Conservation (phyloP, 176 grass and related monocot genomes). For the Rhipidocladum racemiflorum region DNA sequence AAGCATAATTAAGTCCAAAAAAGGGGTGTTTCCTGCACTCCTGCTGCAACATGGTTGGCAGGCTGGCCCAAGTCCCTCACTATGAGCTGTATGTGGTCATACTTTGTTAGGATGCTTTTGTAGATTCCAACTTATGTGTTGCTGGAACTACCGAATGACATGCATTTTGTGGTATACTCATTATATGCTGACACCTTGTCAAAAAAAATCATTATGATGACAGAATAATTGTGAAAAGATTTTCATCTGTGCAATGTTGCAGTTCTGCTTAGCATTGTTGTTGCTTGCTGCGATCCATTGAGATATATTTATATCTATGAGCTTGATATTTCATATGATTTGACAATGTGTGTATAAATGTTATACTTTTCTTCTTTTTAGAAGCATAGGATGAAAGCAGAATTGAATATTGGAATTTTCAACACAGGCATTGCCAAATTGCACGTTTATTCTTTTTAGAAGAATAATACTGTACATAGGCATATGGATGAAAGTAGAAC, state of each 20-base stretch:
- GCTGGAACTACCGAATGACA: background rate
- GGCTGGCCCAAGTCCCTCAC: background rate
- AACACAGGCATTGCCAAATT: background rate
- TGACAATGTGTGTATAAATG: background rate
- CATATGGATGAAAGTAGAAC: background rate
- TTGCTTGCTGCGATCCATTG: background rate
- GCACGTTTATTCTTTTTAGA: background rate
- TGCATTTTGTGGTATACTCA: conserved; percentile 10
- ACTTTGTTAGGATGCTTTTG: background rate
- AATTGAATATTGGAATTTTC: background rate
- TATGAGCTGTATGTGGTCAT: background rate
- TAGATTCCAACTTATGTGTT: background rate
- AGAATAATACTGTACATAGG: background rate
- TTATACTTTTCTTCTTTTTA: background rate
- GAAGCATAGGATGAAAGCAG: background rate
- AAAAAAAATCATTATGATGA: background rate
- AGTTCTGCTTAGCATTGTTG: background rate
- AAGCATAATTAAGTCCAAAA: background rate
- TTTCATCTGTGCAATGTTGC: background rate
- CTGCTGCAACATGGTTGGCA: background rate
- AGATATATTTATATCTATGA: background rate
- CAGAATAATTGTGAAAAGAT: background rate
- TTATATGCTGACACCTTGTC: background rate
- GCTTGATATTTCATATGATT: background rate
- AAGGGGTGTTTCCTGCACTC: background rate